Evolutionary conservation across 2,329 filamentous ascomycete genomes (phyloP).

Genomic region (Ophiostoma perfectum): DNA sequence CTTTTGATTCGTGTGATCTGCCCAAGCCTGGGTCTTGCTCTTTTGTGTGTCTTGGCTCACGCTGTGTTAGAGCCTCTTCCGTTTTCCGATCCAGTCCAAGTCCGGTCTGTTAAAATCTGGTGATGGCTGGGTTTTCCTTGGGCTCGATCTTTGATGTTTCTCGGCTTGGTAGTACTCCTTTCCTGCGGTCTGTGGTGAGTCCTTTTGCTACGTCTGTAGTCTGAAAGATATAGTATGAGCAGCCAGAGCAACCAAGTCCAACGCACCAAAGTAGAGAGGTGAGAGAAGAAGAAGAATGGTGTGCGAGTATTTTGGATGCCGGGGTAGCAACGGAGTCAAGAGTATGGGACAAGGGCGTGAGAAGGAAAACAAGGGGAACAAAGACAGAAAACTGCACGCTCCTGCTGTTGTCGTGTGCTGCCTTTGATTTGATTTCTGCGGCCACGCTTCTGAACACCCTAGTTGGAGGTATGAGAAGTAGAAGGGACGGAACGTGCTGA

Average conservation of each 20-base stretch:
- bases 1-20: neutral
- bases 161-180: neutral
- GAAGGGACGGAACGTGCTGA: constrained; percentile 1
- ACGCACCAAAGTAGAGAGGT: neutral
- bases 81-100: neutral
- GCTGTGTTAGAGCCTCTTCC: neutral
- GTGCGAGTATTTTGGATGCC: too few relatives aligned
- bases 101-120: neutral
- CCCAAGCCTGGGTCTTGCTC: neutral
- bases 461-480: neutral
- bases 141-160: neutral
- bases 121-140: neutral
- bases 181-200: neutral
- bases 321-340: too few relatives aligned
- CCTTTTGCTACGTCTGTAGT: neutral
- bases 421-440: neutral
- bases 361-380: too few relatives aligned
- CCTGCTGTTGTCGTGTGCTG: neutral
- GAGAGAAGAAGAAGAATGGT: too few relatives aligned
- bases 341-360: neutral
- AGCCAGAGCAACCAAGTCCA: neutral
- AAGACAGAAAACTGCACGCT: neutral
- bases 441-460: neutral
- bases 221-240: too few relatives aligned
- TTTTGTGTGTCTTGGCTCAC: neutral